Evolutionary conservation across 306 rosid genomes (phyloP).

Genomic region (Quillaja saponaria): DNA sequence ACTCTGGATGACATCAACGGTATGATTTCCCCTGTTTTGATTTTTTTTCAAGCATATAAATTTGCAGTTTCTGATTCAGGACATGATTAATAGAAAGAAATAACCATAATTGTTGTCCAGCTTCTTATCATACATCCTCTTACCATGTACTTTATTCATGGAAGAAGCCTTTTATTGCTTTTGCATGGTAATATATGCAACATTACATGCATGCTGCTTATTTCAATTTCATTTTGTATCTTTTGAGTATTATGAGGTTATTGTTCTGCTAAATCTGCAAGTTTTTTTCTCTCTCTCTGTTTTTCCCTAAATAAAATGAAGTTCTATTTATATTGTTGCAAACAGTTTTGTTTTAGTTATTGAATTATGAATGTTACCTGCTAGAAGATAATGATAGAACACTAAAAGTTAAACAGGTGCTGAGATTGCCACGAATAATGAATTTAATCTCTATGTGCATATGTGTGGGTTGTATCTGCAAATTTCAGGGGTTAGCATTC

Average conservation of each 20-base stretch:
- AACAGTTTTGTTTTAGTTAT: too few species aligned
- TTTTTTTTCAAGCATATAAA: not conserved
- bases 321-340: too few species aligned
- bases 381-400: too few species aligned
- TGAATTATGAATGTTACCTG: too few species aligned
- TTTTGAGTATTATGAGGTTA: too few species aligned
- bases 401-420: too few species aligned
- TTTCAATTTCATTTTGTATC: not conserved
- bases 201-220: not conserved
- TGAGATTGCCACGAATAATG: too few species aligned
- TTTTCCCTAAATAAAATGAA: too few species aligned
- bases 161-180: not conserved
- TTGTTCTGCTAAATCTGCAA: too few species aligned
- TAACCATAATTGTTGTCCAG: conserved; percentile 11
- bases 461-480: too few species aligned
- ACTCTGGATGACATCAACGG: conserved; percentile 65
- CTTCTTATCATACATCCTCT: not conserved
- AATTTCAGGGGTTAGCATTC: conserved; percentile 55
- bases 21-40: conserved; percentile 32
- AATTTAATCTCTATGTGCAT: too few species aligned
- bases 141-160: not conserved
- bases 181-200: not conserved
- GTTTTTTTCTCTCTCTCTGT: too few species aligned
- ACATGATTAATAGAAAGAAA: not conserved
- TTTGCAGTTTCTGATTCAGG: conserved; percentile 10